Evolutionary conservation across 805 yeast genomes (phyloP).

Genomic region (Tetrapisispora pingtungensis): DNA sequence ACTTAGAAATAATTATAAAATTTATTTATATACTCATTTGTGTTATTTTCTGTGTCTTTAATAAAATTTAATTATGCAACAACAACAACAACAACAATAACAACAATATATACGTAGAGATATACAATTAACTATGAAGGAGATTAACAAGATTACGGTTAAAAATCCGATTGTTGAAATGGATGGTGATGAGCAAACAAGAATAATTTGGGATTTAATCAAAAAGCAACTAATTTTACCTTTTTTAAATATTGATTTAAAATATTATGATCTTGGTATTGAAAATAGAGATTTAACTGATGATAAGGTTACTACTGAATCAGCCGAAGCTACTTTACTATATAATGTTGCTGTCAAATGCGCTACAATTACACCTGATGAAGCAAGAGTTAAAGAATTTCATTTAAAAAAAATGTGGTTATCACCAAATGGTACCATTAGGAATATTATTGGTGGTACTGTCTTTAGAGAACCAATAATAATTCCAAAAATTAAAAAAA

Average conservation of each 20-base stretch:
- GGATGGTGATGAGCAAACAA: slow-evolving; percentile 97
- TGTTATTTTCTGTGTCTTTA: no score
- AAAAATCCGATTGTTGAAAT: slow-evolving; percentile 86
- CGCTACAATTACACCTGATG: slow-evolving; percentile 98
- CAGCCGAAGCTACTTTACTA: slow-evolving; percentile 81
- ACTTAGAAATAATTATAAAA: no score
- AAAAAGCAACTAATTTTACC: slow-evolving; percentile 80
- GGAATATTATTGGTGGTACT: slow-evolving; percentile 92
- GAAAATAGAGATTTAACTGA: slow-evolving; percentile 79
- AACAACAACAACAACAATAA: no score
- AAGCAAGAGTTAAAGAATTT: slow-evolving; percentile 88
- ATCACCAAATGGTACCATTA: slow-evolving; percentile 93
- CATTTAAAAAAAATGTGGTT: slow-evolving; percentile 92
- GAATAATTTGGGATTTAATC: slow-evolving; percentile 90
- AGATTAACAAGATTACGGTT: slow-evolving; percentile 53
- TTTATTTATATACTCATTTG: no score
- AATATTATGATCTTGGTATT: slow-evolving; percentile 86
- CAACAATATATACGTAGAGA: neutral
- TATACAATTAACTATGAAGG: slow-evolving; percentile 7
- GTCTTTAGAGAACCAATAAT: slow-evolving; percentile 96
- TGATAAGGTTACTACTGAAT: slow-evolving; percentile 80
- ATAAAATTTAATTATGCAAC: no score
- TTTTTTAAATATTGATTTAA: slow-evolving; percentile 74
- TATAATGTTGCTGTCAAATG: slow-evolving; percentile 93
- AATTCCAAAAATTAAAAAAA: slow-evolving; percentile 76